Conservation (phyloP, 2,329 filamentous ascomycete genomes). For the Aspergillus caelatus region DNA sequence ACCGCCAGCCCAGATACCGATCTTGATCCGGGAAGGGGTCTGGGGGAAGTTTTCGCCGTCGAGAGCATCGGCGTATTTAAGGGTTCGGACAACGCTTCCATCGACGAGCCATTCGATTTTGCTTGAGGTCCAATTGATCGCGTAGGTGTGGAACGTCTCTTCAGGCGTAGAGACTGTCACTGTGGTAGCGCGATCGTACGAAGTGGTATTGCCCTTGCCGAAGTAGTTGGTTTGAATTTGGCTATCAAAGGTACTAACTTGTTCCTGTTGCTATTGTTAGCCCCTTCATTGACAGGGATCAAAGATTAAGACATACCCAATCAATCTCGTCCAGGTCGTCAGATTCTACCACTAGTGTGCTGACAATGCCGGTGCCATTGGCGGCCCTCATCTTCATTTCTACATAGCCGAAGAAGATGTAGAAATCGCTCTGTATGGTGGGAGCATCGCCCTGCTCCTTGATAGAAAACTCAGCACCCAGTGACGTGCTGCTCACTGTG, state of each 20-base stretch:
- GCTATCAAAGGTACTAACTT: constrained; percentile 35
- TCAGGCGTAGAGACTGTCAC: constrained; percentile 66
- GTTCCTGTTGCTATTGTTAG: constrained; percentile 33
- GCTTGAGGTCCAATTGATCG: constrained; percentile 67
- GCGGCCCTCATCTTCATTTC: constrained; percentile 84
- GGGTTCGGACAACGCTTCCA: constrained; percentile 61
- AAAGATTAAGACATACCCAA: constrained; percentile 73
- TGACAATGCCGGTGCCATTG: constrained; percentile 89
- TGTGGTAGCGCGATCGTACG: constrained; percentile 83
- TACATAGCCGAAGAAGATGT: constrained; percentile 96
- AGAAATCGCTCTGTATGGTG: constrained; percentile 84
- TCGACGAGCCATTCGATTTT: constrained; percentile 68
- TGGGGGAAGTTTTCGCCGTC: constrained; percentile 67
- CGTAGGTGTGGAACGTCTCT: constrained; percentile 48
- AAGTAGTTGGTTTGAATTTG: constrained; percentile 86
- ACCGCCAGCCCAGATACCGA: constrained; percentile 72
- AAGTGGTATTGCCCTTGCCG: constrained; percentile 78
- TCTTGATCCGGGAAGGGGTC: constrained; percentile 71
- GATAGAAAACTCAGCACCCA: constrained; percentile 83
- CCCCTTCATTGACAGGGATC: constrained; percentile 53
- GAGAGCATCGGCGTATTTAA: constrained; percentile 62
- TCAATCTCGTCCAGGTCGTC: constrained; percentile 95
- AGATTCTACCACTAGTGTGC: constrained; percentile 84
- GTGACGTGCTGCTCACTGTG: constrained; percentile 62
- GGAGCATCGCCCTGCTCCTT: constrained; percentile 77